A percentile compares a stretch with the other conserved stretches of the same genome.
These are phyloP conservation scores for Coemansia sp. DNA, from an alignment of 192 early-diverging fungal species.

Conservation along the genomic window DNA sequence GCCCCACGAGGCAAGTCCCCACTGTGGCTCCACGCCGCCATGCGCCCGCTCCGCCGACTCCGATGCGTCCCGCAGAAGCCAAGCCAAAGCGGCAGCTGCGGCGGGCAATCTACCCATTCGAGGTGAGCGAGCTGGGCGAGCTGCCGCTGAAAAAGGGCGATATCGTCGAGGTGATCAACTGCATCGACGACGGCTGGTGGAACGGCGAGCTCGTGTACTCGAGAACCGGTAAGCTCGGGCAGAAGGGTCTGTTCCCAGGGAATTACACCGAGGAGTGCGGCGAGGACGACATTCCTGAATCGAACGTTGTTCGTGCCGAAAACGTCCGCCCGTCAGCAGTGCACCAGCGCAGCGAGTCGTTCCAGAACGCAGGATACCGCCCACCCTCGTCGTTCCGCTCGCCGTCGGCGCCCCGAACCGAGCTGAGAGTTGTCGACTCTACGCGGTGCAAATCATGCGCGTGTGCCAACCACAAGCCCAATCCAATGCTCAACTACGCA, in stretches of 20 bases:
- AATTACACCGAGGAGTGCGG: conserved; percentile 81
- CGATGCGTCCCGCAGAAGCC: conserved; percentile 37
- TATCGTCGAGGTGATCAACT: conserved; percentile 79
- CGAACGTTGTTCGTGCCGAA: not conserved
- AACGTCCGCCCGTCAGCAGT: conserved; percentile 16
- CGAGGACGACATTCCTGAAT: conserved; percentile 31
- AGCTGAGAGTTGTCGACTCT: conserved; percentile 18
- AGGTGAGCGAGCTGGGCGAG: conserved; percentile 77
- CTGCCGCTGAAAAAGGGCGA: conserved; percentile 82
- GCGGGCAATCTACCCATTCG: conserved; percentile 76
- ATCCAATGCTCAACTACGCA: conserved; percentile 71
- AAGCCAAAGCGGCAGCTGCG: conserved; percentile 48
- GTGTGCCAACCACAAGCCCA: conserved; percentile 71
- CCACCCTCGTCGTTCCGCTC: conserved; percentile 36
- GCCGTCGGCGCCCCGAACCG: conserved; percentile 33
- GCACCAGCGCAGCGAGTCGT: conserved; percentile 24
- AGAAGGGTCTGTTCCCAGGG: conserved; percentile 86
- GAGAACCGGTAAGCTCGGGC: conserved; percentile 15
- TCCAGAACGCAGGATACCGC: conserved; percentile 34
- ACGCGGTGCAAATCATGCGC: conserved; percentile 63
- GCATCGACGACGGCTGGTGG: conserved; percentile 96
- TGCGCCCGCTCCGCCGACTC: conserved; percentile 54
- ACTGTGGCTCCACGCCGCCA: conserved; percentile 51
- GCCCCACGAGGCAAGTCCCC: conserved; percentile 25
- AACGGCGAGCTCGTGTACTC: conserved; percentile 76